Percentiles rank a stretch among this genome's conserved stretches.
These are phyloP conservation scores for Neopestalotiopsis rosae DNA, from an alignment of 2,329 filamentous ascomycete genomes.

Conservation along the genomic window DNA sequence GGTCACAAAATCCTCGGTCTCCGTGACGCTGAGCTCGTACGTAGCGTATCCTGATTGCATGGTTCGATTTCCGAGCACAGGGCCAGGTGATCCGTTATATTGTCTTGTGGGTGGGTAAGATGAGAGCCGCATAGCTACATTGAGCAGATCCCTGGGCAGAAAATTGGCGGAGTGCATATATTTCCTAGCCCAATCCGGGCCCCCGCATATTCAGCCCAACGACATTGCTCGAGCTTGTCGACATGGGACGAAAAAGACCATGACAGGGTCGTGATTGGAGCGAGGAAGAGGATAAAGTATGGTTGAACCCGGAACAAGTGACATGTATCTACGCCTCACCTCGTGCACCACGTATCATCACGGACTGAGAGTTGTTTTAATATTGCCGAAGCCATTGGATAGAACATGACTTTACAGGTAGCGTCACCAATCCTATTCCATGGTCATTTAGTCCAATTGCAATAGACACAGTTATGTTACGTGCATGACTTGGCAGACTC, in stretches of 20 bases:
- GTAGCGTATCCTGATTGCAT: neutral
- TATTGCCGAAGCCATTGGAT: neutral
- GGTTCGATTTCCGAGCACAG: neutral
- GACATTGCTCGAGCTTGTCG: neutral
- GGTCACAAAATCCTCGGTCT: neutral
- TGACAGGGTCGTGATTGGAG: neutral
- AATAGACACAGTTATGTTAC: neutral
- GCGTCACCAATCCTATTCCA: neutral
- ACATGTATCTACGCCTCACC: neutral
- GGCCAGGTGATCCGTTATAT: slow-evolving; percentile 1
- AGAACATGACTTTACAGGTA: neutral
- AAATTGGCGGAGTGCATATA: slow-evolving; percentile 1
- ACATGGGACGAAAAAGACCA: neutral
- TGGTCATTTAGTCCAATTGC: neutral
- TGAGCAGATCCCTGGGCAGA: neutral
- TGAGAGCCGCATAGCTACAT: neutral
- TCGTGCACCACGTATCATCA: neutral
- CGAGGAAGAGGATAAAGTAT: neutral
- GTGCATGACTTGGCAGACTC: neutral
- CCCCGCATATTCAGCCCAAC: neutral
- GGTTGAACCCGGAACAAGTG: neutral
- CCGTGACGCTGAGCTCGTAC: neutral
- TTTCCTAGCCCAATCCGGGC: neutral
- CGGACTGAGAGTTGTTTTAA: neutral
- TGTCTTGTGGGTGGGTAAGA: neutral